A percentile compares a stretch with the other conserved stretches of the same genome.
phyloP scores from a whole-genome alignment of 495 filamentous ascomycete species.

The Talaromyces borbonicus region DNA sequence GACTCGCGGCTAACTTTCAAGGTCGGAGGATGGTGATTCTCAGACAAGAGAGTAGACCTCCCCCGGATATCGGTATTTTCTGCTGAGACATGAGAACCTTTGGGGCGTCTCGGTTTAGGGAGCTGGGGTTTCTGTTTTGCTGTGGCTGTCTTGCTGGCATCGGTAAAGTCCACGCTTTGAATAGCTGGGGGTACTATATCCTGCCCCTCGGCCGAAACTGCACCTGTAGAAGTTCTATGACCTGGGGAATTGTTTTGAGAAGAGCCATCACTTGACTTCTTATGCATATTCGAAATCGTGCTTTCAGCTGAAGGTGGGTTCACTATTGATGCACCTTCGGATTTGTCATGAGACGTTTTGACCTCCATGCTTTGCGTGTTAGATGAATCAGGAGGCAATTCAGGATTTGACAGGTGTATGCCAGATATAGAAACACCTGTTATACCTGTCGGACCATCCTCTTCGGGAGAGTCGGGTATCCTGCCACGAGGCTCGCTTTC shows the following conservation, averaged over 20 bases:
- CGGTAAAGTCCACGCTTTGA: constrained; percentile 20
- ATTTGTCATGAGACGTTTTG: constrained; percentile 16
- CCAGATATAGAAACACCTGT: not conserved
- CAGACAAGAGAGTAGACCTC: not conserved
- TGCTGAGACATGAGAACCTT: constrained; percentile 17
- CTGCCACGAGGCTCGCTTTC: constrained; percentile 17
- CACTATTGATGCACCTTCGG: no score
- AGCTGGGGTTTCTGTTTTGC: constrained; percentile 8
- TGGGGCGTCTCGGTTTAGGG: constrained; percentile 35
- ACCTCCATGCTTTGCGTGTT: constrained; percentile 16
- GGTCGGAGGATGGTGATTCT: not conserved
- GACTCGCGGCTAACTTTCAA: not conserved
- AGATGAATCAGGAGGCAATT: constrained; percentile 1
- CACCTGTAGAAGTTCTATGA: no score
- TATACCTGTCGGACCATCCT: not conserved
- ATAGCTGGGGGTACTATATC: constrained; percentile 76
- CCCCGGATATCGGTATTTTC: constrained; percentile 4
- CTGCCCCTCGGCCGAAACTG: constrained; percentile 70
- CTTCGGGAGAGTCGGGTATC: not conserved
- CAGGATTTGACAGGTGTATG: not conserved
- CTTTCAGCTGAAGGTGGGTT: no score
- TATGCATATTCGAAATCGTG: not conserved
- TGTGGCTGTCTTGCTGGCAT: not conserved
- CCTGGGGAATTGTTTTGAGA: no score
- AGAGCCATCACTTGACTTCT: no score